Evolutionary conservation across 805 yeast genomes (phyloP).

Genomic region (Candida silvicultrix): DNA sequence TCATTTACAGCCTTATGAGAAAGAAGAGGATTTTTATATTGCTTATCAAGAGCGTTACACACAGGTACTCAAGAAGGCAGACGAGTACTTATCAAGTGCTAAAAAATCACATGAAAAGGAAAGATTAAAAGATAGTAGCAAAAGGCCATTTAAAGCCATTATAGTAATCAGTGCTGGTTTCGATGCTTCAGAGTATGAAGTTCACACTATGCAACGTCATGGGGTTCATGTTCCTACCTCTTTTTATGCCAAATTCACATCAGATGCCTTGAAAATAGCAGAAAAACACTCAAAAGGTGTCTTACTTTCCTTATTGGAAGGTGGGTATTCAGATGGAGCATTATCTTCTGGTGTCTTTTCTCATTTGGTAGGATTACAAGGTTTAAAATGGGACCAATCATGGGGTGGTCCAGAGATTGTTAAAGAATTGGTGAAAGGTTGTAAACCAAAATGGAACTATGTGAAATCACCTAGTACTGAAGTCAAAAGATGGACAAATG

Average conservation of each 20-base stretch:
- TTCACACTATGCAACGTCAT: conserved; percentile 81
- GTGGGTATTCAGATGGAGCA: conserved; percentile 84
- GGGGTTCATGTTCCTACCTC: conserved; percentile 76
- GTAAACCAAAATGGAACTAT: conserved; percentile 60
- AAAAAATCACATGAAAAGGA: conserved; percentile 33
- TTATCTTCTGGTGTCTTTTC: conserved; percentile 73
- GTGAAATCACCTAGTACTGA: conserved; percentile 46
- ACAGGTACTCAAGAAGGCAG: conserved; percentile 57
- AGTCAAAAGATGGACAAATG: conserved; percentile 56
- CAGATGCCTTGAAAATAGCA: conserved; percentile 66
- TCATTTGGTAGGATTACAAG: conserved; percentile 66
- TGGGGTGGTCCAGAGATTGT: conserved; percentile 63
- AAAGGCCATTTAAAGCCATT: conserved; percentile 44
- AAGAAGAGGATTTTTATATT: conserved; percentile 58
- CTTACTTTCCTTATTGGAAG: conserved; percentile 67
- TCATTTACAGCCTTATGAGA: conserved; percentile 61
- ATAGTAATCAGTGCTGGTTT: conserved; percentile 82
- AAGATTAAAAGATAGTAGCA: conserved; percentile 12
- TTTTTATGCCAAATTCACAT: conserved; percentile 66
- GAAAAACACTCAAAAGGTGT: conserved; percentile 55
- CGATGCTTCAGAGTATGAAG: conserved; percentile 81
- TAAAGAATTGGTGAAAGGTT: conserved; percentile 61
- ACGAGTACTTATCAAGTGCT: conserved; percentile 50
- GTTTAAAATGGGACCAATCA: conserved; percentile 48
- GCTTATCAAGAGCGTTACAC: conserved; percentile 58